Percentiles rank a stretch among this genome's conserved stretches.
Conservation (phyloP, 1,284 basidiomycete species). For the Ceratobasidium sp. region DNA sequence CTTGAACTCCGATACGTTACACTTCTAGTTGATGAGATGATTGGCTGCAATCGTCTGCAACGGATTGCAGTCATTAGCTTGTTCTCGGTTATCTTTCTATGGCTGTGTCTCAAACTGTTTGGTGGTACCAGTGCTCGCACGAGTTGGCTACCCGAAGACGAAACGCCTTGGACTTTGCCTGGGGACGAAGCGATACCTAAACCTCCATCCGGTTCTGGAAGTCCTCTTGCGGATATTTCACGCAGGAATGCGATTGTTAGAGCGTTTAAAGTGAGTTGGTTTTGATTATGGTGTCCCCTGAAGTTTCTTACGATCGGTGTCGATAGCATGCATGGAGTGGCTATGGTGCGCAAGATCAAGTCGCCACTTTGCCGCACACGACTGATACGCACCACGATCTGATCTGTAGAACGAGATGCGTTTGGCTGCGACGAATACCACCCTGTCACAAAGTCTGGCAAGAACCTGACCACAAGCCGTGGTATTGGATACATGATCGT, state of each 20-base stretch:
- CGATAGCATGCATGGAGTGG: conserved; percentile 78
- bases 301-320: background rate
- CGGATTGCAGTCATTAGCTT: conserved; percentile 19
- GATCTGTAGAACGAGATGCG: conserved; percentile 73
- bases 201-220: background rate
- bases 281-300: background rate
- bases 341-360: conserved; percentile 63
- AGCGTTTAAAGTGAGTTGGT: conserved; percentile 75
- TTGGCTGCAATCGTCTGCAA: conserved; percentile 29
- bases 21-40: background rate
- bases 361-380: background rate
- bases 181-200: background rate
- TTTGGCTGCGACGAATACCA: conserved; percentile 91
- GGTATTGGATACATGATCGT: conserved; percentile 87
- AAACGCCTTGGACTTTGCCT: conserved; percentile 5
- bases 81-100: conserved; percentile 23
- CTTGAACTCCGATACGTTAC: background rate
- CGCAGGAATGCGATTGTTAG: conserved; percentile 72
- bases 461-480: conserved; percentile 69
- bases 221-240: conserved; percentile 57
- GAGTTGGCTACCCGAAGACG: conserved; percentile 20
- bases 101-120: conserved; percentile 14
- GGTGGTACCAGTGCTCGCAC: background rate
- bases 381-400: background rate
- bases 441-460: conserved; percentile 75